Base-by-base conservation (phyloP, 2,329 filamentous ascomycete species). In the Nemania bipapillata region DNA sequence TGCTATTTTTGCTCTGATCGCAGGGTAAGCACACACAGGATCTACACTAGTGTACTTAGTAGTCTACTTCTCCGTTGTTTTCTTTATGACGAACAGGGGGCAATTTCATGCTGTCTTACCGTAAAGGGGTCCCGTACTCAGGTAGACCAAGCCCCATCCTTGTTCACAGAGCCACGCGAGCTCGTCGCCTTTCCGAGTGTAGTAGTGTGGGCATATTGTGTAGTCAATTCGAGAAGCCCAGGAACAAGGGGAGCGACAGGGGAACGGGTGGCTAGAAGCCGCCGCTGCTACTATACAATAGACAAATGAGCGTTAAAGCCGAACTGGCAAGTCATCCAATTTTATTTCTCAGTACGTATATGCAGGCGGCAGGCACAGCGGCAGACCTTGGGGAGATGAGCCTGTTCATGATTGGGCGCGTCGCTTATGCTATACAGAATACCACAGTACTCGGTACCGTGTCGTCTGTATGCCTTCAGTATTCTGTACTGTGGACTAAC, bases 331-430 rank as follows among this genome's bases (percentile, higher is more conserved):
- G 7, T 56, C 9, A 7, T 54, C 47, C 52, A 67, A 67, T 69
- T 55, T 66, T 53, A 59, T 53, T 66, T 65, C 17, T 40, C 32
- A 24, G 24, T 37, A 3, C 22, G 42, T 59, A 32, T 35, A 52
- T 66, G 63, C 50, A 60, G 63, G 58, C 63, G 55, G 59, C 63
- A 47, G 63, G 63, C 67, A 66, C 59, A 65, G 67, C 55, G 50
- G 40, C n/a, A 32, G 8, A 22, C 6, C 20, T n/a, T 24, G 54
- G 61, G 67, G 63, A 67, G 55, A 65, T 62, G 53, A 56, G 32
- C 50, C 15, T 22, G 35, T 32, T 9, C 30, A 24, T 60, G 26
- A 70, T 70, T 70, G 64, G 64, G 35, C 20, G 2, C 5, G 9
- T 64, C 55, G 50, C 50, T 52, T 64, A n/a, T 45, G 2, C 28